Percentiles rank a stretch among this genome's conserved stretches.
Evolutionary conservation across 2,329 filamentous ascomycete genomes (phyloP).

Genomic region (Diplodia mutila): DNA sequence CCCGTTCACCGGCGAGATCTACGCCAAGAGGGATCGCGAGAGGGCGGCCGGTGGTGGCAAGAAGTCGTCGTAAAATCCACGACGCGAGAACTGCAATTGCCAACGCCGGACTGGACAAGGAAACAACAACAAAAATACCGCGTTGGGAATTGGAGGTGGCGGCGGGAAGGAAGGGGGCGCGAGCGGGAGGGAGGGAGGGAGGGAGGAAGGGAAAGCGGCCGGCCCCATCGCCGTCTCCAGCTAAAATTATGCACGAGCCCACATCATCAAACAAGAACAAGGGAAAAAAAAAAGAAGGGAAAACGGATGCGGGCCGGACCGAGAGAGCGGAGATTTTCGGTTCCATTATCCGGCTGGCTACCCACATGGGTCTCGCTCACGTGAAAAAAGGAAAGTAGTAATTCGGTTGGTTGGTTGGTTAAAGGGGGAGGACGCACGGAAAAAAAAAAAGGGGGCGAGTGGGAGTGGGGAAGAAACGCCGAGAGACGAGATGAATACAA

Average conservation of each 20-base stretch:
- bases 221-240: background rate
- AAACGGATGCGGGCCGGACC: background rate
- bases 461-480: background rate
- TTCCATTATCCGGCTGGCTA: background rate
- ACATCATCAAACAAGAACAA: background rate
- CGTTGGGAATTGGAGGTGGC: too few species aligned
- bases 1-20: conserved; percentile 91
- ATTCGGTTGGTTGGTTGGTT: too few species aligned
- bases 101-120: too few species aligned
- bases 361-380: background rate
- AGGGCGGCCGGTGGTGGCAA: conserved; percentile 39
- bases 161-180: too few species aligned
- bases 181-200: background rate
- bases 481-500: background rate
- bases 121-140: too few species aligned
- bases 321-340: background rate
- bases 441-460: background rate
- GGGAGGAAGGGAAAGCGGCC: background rate
- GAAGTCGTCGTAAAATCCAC: conserved; percentile 38
- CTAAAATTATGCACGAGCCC: background rate
- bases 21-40: conserved; percentile 75
- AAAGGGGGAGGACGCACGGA: background rate
- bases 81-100: too few species aligned
- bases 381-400: too few species aligned
- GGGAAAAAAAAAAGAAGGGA: background rate